These are phyloP conservation scores for Candida gigantensis DNA, from an alignment of 1,139 yeast species.

Conservation along the genomic window DNA sequence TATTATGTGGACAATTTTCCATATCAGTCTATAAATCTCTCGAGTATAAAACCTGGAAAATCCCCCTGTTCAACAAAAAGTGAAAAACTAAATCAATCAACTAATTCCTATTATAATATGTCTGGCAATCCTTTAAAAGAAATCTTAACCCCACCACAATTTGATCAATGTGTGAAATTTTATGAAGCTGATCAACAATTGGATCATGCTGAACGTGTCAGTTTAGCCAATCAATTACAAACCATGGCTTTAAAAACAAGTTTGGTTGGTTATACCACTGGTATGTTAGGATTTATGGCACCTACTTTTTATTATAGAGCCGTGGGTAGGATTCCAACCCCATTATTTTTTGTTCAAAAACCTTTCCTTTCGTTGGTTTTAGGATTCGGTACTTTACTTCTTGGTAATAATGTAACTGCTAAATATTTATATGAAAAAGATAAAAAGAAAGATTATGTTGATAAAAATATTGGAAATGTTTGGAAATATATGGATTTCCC, in stretches of 20 bases:
- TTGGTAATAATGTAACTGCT: constrained; percentile 26
- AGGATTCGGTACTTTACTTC: constrained; percentile 29
- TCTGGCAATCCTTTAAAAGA: constrained; percentile 13
- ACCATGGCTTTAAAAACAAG: constrained; percentile 27
- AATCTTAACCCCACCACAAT: constrained; percentile 30
- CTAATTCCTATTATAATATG: not conserved
- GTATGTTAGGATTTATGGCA: constrained; percentile 24
- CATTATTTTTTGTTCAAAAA: constrained; percentile 21
- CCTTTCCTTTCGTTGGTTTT: constrained; percentile 37
- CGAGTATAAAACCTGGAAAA: not conserved
- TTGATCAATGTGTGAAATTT: constrained; percentile 37
- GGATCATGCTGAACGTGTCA: constrained; percentile 30
- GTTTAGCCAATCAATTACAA: constrained; percentile 33
- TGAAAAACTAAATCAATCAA: too few relatives aligned
- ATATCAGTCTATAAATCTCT: too few relatives aligned
- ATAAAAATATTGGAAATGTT: constrained; percentile 20
- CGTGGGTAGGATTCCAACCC: constrained; percentile 9
- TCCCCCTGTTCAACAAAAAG: too few relatives aligned
- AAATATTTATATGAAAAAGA: constrained; percentile 25
- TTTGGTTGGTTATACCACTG: constrained; percentile 27
- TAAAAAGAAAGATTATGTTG: constrained; percentile 5
- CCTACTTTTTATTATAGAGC: constrained; percentile 27
- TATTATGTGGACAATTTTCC: too few relatives aligned
- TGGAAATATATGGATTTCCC: constrained; percentile 44
- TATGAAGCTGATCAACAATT: constrained; percentile 46